Percentiles rank a stretch among this genome's conserved stretches.
phyloP scores from a whole-genome alignment of 2,329 filamentous ascomycete genomes.

The Gaeumannomyces sp. region DNA sequence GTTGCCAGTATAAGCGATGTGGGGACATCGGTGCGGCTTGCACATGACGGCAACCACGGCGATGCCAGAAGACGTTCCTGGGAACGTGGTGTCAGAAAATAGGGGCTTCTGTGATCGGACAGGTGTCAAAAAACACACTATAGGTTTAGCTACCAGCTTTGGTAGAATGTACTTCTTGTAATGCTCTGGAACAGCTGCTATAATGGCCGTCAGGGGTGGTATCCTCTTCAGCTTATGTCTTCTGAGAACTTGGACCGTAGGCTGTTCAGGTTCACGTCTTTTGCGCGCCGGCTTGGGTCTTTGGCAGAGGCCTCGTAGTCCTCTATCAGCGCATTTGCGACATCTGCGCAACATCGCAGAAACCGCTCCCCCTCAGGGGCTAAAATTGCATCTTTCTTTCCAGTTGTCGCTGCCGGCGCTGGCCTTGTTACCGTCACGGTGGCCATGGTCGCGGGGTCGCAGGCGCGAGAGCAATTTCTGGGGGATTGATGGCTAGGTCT shows the following conservation, averaged over 20 bases:
- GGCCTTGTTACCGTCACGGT: conserved; percentile 23
- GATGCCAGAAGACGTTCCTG: conserved; percentile 89
- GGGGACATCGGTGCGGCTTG: conserved; percentile 94
- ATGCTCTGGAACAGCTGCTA: conserved; percentile 96
- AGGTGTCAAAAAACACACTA: conserved; percentile 49
- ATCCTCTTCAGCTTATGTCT: conserved; percentile 86
- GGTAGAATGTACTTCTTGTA: conserved; percentile 99
- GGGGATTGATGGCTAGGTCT: neutral
- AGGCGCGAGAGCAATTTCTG: neutral
- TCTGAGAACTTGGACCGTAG: conserved; percentile 78
- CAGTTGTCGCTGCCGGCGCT: conserved; percentile 36
- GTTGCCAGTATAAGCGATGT: conserved; percentile 97
- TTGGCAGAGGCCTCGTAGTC: conserved; percentile 74
- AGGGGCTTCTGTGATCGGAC: neutral
- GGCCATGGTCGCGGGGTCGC: conserved; percentile 1
- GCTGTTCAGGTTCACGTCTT: conserved; percentile 88
- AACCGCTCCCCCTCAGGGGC: conserved; percentile 92
- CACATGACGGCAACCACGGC: conserved; percentile 99
- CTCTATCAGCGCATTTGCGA: conserved; percentile 88
- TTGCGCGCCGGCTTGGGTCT: conserved; percentile 64
- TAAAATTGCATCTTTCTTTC: conserved; percentile 67
- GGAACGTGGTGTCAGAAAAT: conserved; percentile 5
- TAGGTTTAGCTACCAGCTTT: conserved; percentile 94
- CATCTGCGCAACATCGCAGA: conserved; percentile 89
- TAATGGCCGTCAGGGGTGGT: conserved; percentile 91